phyloP scores from a whole-genome alignment of 2,329 filamentous ascomycete species.

The Colletotrichum sp. region DNA sequence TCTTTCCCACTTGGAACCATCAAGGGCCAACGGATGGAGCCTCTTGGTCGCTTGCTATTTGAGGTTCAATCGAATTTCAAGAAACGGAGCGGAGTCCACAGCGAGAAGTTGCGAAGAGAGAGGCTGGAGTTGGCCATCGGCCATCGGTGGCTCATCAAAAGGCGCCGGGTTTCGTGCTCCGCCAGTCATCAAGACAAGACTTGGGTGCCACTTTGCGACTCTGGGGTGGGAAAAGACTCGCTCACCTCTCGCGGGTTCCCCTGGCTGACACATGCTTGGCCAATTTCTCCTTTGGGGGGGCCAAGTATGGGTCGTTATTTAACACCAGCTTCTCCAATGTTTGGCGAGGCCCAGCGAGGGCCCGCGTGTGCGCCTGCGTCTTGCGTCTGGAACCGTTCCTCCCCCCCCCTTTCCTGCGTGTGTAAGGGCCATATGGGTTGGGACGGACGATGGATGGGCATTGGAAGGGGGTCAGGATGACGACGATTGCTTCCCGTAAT shows the following conservation, averaged over 20 bases:
- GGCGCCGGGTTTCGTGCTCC: constrained; percentile 7
- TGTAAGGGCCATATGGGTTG: background rate
- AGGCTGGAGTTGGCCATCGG: constrained; percentile 1
- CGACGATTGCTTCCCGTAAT: constrained; percentile 13
- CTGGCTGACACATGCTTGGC: constrained; percentile 15
- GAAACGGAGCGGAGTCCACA: background rate
- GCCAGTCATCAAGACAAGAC: constrained; percentile 19
- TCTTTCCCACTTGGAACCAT: background rate
- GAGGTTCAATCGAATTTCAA: constrained; percentile 10
- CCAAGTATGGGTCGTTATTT: constrained; percentile 20
- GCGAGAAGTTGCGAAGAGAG: background rate
- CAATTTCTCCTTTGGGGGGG: constrained; percentile 18
- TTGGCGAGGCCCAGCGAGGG: constrained; percentile 8
- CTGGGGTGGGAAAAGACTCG: background rate
- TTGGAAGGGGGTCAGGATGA: constrained; percentile 1
- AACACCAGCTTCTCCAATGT: constrained; percentile 8
- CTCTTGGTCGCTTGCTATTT: constrained; percentile 16
- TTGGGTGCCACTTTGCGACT: constrained; percentile 2
- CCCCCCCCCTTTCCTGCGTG: background rate
- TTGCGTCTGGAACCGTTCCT: constrained; percentile 6
- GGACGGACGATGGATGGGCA: background rate
- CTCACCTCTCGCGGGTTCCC: background rate
- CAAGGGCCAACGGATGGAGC: constrained; percentile 1
- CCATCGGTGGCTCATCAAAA: constrained; percentile 17
- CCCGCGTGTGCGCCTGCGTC: background rate